Conservation (phyloP, 305 asterid species). For the Withania somnifera region DNA sequence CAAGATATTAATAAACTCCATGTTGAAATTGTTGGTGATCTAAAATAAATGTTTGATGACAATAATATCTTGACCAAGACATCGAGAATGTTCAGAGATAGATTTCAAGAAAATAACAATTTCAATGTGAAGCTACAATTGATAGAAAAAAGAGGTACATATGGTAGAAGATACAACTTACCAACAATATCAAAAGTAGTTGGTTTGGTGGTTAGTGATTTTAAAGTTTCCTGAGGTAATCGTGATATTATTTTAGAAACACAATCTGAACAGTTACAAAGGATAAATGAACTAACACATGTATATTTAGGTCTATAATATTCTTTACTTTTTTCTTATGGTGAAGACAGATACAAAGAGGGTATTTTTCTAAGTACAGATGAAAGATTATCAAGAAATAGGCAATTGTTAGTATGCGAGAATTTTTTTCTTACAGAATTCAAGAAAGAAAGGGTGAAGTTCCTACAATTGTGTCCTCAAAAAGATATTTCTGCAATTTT, state of each 20-base stretch:
- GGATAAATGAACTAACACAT: not conserved
- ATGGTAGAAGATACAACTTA: not conserved
- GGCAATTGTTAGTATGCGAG: not conserved
- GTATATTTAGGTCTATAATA: not conserved
- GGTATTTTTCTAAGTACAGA: not conserved
- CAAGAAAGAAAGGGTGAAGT: not conserved
- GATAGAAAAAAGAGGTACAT: not conserved
- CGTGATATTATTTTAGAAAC: not conserved
- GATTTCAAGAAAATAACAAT: not conserved
- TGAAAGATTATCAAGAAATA: not conserved
- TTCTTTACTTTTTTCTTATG: not conserved
- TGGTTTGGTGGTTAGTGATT: not conserved
- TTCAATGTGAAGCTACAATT: not conserved
- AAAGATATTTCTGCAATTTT: not conserved
- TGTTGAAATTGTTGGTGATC: not conserved
- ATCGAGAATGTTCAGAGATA: not conserved
- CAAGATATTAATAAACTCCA: not conserved
- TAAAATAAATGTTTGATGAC: not conserved
- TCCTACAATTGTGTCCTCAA: not conserved
- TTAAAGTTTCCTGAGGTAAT: not conserved
- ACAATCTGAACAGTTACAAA: not conserved
- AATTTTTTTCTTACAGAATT: not conserved
- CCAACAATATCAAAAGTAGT: not conserved
- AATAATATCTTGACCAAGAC: not conserved
- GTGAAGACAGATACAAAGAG: not conserved